Evolutionary conservation across 257 asterid genomes (phyloP).

Genomic region (Solanum ossicruentum): DNA sequence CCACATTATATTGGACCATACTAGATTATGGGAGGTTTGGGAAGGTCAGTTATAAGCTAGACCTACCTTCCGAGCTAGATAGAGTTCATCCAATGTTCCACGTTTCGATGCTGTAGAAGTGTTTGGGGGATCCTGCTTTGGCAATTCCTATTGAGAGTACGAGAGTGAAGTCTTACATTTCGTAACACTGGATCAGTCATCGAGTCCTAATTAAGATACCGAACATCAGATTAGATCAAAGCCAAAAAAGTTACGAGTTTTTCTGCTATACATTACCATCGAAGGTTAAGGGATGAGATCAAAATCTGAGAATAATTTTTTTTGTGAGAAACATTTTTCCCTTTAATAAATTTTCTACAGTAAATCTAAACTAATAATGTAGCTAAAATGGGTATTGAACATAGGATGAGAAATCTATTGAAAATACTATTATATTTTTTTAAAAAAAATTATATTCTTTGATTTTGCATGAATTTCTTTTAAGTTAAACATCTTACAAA

Average conservation of each 20-base stretch:
- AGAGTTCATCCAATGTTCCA: no score
- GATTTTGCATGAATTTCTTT: background rate
- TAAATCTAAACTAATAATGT: background rate
- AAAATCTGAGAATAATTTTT: background rate
- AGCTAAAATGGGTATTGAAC: rapidly evolving
- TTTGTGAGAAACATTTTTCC: background rate
- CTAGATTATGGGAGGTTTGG: no score
- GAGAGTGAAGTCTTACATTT: background rate
- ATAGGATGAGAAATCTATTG: background rate
- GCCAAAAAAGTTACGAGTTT: background rate
- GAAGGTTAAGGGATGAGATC: background rate
- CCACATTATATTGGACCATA: no score
- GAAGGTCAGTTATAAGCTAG: no score
- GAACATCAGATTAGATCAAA: background rate
- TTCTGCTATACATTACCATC: background rate
- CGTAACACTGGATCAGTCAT: background rate
- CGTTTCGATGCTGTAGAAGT: no score
- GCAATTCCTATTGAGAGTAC: no score
- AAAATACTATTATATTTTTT: background rate
- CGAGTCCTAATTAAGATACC: background rate
- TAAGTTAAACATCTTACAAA: background rate
- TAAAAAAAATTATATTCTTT: background rate
- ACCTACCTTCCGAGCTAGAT: no score
- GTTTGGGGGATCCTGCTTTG: no score
- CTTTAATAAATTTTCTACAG: background rate